A percentile compares a stretch with the other conserved stretches of the same genome.
Conservation (phyloP, 192 early-diverging fungal species). For the Mortierella claussenii region DNA sequence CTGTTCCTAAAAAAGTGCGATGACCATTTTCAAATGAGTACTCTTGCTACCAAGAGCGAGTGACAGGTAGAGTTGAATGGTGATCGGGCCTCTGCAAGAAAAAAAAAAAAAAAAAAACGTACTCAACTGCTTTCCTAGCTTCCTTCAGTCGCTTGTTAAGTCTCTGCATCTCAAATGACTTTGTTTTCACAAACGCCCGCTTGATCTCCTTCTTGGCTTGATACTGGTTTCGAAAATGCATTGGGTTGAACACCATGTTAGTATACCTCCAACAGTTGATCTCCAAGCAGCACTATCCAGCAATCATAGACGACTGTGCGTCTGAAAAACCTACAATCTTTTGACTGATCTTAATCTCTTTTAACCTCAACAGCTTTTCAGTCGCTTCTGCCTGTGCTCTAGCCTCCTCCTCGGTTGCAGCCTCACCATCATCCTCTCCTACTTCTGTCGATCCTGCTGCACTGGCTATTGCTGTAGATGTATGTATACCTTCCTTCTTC, state of each 20-base stretch:
- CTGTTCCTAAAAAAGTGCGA: too few relatives aligned
- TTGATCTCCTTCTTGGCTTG: constrained; percentile 50
- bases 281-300: too few relatives aligned
- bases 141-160: constrained; percentile 32
- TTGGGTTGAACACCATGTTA: too few relatives aligned
- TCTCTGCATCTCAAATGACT: constrained; percentile 31
- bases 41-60: background rate
- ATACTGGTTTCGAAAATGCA: too few relatives aligned
- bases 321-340: too few relatives aligned
- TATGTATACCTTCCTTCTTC: constrained; percentile 16
- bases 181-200: constrained; percentile 43
- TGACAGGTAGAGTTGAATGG: too few relatives aligned
- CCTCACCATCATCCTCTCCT: background rate
- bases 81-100: too few relatives aligned
- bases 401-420: background rate
- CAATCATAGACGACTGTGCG: too few relatives aligned
- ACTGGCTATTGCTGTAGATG: background rate
- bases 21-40: too few relatives aligned
- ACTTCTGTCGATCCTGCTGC: background rate
- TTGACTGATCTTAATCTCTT: constrained; percentile 44
- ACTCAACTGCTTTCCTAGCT: constrained; percentile 42
- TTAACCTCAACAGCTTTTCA: constrained; percentile 29
- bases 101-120: constrained; percentile 3
- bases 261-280: too few relatives aligned
- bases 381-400: constrained; percentile 9